Evolutionary conservation across 2,329 filamentous ascomycete genomes (phyloP).

Genomic region (Aspergillus spinulosporus): DNA sequence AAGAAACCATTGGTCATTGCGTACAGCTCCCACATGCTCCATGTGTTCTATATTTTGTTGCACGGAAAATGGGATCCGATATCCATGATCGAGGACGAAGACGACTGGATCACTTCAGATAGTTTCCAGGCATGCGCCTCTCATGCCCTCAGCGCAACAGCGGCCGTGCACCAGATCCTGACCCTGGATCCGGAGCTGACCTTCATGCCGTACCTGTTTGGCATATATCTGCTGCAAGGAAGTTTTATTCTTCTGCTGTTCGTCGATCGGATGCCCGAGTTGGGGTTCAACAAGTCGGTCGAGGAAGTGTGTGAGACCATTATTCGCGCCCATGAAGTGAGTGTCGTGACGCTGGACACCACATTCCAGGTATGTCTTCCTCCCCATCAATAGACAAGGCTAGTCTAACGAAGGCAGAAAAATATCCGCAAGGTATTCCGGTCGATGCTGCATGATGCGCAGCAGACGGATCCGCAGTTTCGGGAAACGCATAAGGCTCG

Average conservation of each 20-base stretch:
- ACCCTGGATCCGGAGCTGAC: constrained; percentile 12
- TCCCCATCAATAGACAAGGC: background rate
- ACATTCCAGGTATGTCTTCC: constrained; percentile 9
- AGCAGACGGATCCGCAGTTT: constrained; percentile 10
- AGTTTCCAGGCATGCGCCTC: constrained; percentile 14
- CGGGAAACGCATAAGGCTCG: constrained; percentile 13
- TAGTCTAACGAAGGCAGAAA: background rate
- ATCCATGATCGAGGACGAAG: constrained; percentile 15
- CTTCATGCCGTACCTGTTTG: constrained; percentile 14
- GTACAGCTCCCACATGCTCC: constrained; percentile 13
- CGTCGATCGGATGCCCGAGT: constrained; percentile 13
- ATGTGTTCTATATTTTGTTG: constrained; percentile 12
- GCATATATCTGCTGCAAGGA: constrained; percentile 12
- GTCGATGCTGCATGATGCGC: constrained; percentile 14
- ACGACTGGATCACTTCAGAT: constrained; percentile 15
- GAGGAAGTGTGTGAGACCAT: constrained; percentile 16
- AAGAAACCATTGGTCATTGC: constrained; percentile 11
- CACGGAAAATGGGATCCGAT: constrained; percentile 14
- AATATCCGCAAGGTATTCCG: constrained; percentile 15
- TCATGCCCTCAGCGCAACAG: constrained; percentile 12
- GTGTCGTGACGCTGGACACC: constrained; percentile 13
- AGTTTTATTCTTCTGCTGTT: constrained; percentile 14
- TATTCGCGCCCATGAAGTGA: constrained; percentile 14
- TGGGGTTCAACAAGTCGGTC: constrained; percentile 13
- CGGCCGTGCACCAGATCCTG: constrained; percentile 12